Percentiles rank a stretch among this genome's conserved stretches.
phyloP scores from a whole-genome alignment of 2,329 filamentous ascomycete genomes.

The Fonsecaea erecta region DNA sequence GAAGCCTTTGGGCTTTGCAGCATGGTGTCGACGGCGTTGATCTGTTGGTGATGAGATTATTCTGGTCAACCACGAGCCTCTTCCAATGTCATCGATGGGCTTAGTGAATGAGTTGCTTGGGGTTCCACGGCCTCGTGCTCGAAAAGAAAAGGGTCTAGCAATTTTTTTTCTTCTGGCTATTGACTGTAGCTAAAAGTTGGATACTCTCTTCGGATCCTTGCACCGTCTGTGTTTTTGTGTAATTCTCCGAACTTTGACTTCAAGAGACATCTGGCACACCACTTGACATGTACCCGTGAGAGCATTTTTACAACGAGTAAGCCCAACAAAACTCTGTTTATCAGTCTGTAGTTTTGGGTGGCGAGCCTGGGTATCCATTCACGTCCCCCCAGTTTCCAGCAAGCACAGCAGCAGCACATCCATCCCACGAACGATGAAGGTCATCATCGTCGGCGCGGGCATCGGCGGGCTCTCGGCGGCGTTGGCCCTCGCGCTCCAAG shows the following conservation, averaged over 20 bases:
- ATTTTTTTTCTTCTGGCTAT: too few relatives aligned
- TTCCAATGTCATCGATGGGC: neutral
- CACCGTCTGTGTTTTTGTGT: neutral
- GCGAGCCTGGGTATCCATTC: too few relatives aligned
- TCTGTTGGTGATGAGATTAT: neutral
- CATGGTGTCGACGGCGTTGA: neutral
- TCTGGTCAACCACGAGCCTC: neutral
- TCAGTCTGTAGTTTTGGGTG: too few relatives aligned
- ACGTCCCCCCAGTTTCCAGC: neutral
- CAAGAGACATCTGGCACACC: too few relatives aligned
- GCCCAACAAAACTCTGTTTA: too few relatives aligned
- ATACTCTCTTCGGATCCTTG: neutral
- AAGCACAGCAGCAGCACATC: neutral
- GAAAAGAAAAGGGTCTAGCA: neutral
- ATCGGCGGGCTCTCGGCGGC: constrained; percentile 3
- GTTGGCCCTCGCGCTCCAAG: neutral
- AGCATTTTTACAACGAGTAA: too few relatives aligned
- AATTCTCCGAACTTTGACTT: too few relatives aligned
- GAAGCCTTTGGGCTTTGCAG: neutral
- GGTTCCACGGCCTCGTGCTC: neutral
- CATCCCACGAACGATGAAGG: neutral
- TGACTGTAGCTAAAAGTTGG: too few relatives aligned
- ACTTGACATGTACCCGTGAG: too few relatives aligned
- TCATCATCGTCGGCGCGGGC: constrained; percentile 7
- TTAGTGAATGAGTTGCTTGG: neutral